Conservation (phyloP, 140 eudicot species). For the Cichorium intybus region DNA sequence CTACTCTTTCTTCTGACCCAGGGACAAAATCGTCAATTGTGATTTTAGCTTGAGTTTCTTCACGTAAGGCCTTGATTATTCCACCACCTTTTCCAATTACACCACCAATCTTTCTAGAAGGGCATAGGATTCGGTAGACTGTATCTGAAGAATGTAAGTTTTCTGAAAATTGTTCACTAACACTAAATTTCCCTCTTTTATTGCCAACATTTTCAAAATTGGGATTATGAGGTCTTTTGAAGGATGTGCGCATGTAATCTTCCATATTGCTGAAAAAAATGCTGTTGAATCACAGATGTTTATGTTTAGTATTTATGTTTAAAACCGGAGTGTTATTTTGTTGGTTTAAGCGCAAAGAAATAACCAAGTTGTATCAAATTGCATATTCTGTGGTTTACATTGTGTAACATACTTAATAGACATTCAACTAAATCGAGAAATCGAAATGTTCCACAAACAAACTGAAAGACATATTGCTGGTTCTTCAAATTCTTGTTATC, state of each 20-base stretch:
- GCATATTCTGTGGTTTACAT: not conserved
- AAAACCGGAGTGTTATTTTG: no score
- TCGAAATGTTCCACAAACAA: not conserved
- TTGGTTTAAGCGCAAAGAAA: no score
- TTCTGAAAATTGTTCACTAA: slow-evolving; percentile 41
- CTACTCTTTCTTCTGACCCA: slow-evolving; percentile 79
- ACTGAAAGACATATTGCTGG: not conserved
- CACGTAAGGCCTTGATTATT: slow-evolving; percentile 66
- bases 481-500: not conserved
- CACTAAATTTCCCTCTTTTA: slow-evolving; percentile 54
- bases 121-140: slow-evolving; percentile 69
- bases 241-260: slow-evolving; percentile 27
- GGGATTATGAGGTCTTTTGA: slow-evolving; percentile 34
- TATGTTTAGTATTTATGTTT: no score
- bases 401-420: not conserved
- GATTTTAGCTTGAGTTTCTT: slow-evolving; percentile 75
- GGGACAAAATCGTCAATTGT: slow-evolving; percentile 72
- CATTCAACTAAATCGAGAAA: not conserved
- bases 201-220: slow-evolving; percentile 43
- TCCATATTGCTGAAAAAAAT: slow-evolving; percentile 34
- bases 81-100: slow-evolving; percentile 90
- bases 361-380: no score
- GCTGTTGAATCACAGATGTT: not conserved
- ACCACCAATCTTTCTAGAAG: slow-evolving; percentile 67
- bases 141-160: slow-evolving; percentile 53